phyloP scores from a whole-genome alignment of 73 alveolate species.

The Symbiodinium pilosum region DNA sequence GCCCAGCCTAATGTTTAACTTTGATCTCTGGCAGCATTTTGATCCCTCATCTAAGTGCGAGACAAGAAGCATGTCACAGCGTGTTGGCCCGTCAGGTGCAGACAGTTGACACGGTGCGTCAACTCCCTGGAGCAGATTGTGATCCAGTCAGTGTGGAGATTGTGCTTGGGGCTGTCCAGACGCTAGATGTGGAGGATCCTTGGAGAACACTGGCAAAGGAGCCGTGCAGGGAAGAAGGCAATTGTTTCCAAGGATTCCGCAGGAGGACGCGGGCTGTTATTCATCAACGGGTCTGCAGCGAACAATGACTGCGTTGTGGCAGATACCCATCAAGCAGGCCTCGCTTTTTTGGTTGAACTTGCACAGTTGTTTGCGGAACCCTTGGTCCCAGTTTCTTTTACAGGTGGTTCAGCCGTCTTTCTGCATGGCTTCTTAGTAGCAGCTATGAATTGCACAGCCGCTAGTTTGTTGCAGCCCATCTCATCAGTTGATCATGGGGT shows the following conservation, averaged over 20 bases:
- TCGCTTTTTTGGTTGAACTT: no score
- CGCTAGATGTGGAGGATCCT: no score
- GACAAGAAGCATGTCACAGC: background rate
- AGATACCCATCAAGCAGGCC: conserved; percentile 7
- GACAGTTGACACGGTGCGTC: background rate
- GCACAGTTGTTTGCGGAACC: no score
- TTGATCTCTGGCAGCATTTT: no score
- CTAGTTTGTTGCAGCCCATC: no score
- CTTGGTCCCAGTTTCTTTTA: no score
- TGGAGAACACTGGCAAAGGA: no score
- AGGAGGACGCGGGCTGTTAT: background rate
- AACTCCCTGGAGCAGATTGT: background rate
- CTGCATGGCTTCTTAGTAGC: background rate
- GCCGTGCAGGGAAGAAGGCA: no score
- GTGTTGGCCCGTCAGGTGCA: background rate
- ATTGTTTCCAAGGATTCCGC: background rate
- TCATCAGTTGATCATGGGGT: background rate
- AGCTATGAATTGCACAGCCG: background rate
- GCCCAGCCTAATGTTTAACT: no score
- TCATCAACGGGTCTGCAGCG: background rate
- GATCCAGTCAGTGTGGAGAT: background rate
- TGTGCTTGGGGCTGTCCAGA: background rate
- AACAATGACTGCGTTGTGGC: background rate
- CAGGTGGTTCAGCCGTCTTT: background rate
- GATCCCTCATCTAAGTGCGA: background rate